Evolutionary conservation across 169 alveolate genomes (phyloP), one percentile per base, ranked within the genome.

Genomic region (Eimeria nieschulzi): DNA sequence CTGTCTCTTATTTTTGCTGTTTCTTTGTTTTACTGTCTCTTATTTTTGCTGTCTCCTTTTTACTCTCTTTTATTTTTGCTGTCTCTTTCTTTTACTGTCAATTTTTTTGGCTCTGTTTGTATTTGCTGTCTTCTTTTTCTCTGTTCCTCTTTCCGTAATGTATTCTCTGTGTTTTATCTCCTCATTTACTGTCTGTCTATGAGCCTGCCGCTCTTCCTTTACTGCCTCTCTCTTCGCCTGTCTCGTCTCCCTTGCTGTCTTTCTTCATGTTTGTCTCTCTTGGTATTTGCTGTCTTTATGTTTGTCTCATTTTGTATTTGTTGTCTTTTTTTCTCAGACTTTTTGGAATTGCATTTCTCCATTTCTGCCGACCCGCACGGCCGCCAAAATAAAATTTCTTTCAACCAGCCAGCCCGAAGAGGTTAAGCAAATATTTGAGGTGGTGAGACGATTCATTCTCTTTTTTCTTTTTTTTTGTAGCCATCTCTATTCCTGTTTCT

Each of bases 331-430:
- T n/a, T n/a, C 46, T n/a, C 87, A 87, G 93, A 71, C 93, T 9
- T 87, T 87, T 72, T 87, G 93, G 93, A 87, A 87, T 71, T 64
- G 79, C 68, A 15, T 87, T 15, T 12, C 21, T 19, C 93, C 93
- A 10, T 87, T 87, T 25, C 54, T 87, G 46, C 93, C 93, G 15
- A 21, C 91, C 17, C 85, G 83, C 26, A 87, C 93, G 21, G 71
- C 87, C 25, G 53, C 55, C 46, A 87, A 87, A 39, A 71, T 87
- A 26, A 25, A 39, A 23, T 87, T 51, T 55, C 5, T 75, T 17
- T 56, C 88, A 25, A 87, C 93, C 13, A 17, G 33, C 12, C 39
- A 76, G n/a, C 75, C 84, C 59, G 72, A 87, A 53, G 61, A 39
- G 6, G 71, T 87, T 21, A 39, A 76, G 25, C 84, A 61, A 19